Evolutionary conservation across 306 rosid species (phyloP).

Genomic region (Quercus agrifolia): DNA sequence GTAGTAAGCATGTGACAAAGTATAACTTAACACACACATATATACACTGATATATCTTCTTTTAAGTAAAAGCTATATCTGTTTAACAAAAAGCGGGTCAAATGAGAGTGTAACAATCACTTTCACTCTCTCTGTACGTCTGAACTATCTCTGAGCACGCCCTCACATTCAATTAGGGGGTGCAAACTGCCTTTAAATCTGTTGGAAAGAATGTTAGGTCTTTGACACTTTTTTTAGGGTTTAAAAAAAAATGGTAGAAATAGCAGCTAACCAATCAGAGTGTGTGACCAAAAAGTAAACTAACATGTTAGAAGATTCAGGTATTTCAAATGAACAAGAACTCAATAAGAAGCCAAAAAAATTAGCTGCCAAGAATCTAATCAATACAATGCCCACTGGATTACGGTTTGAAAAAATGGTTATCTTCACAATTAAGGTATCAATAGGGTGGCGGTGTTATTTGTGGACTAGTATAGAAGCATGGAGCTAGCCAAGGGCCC

Average conservation of each 20-base stretch:
- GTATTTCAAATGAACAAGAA: too few relatives aligned
- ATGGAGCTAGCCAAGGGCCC: too few relatives aligned
- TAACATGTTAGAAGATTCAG: neutral
- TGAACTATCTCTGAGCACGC: neutral
- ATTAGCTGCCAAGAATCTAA: too few relatives aligned
- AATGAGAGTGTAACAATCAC: conserved; percentile 6
- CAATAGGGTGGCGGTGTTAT: too few relatives aligned
- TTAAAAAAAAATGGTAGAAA: neutral
- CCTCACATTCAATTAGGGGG: neutral
- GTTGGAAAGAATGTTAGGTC: neutral
- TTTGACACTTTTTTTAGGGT: neutral
- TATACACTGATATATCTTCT: conserved; percentile 1
- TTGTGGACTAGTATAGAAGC: too few relatives aligned
- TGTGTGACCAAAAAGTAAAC: neutral
- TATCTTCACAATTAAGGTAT: too few relatives aligned
- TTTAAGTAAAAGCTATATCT: conserved; percentile 12
- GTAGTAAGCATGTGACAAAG: conserved; percentile 20
- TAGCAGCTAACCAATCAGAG: neutral
- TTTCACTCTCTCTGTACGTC: conserved; percentile 9
- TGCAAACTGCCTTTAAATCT: conserved; percentile 16
- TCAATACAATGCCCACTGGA: too few relatives aligned
- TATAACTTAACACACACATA: neutral
- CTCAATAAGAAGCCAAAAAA: too few relatives aligned
- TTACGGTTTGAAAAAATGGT: too few relatives aligned
- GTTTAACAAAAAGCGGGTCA: conserved; percentile 10